Percentiles rank a stretch among this genome's conserved stretches.
Evolutionary conservation across 2,329 filamentous ascomycete species (phyloP).

Genomic region (Talaromyces marneffei): DNA sequence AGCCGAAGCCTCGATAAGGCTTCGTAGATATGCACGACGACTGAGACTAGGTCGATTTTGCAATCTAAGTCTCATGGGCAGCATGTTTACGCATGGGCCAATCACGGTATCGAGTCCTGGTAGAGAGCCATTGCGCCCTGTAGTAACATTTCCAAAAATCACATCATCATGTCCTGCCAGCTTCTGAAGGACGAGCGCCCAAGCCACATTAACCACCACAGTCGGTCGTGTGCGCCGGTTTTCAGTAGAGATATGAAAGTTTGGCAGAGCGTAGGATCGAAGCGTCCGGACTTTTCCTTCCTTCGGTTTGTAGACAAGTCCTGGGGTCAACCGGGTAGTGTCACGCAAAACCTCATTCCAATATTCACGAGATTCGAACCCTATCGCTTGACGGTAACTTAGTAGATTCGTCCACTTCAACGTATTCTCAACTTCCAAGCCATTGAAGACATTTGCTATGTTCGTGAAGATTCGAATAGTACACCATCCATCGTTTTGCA

Average conservation of each 20-base stretch:
- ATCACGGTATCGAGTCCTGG: constrained; percentile 49
- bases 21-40: background rate
- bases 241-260: background rate
- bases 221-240: background rate
- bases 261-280: background rate
- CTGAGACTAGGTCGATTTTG: background rate
- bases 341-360: background rate
- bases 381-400: background rate
- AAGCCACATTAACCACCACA: constrained; percentile 43
- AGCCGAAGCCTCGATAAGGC: background rate
- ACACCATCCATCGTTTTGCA: constrained; percentile 5
- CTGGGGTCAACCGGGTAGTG: background rate
- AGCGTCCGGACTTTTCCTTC: background rate
- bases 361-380: background rate
- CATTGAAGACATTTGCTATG: background rate
- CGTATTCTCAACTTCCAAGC: background rate
- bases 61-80: background rate
- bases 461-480: background rate
- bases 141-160: constrained; percentile 58
- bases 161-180: constrained; percentile 48
- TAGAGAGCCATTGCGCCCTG: constrained; percentile 54
- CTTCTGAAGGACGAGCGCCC: constrained; percentile 55
- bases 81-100: constrained; percentile 41
- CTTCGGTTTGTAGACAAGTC: background rate
- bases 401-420: background rate